Evolutionary conservation across 495 filamentous ascomycete species (phyloP), one percentile per base, ranked within the genome.

Genomic region (Aspergillus bridgeri): DNA sequence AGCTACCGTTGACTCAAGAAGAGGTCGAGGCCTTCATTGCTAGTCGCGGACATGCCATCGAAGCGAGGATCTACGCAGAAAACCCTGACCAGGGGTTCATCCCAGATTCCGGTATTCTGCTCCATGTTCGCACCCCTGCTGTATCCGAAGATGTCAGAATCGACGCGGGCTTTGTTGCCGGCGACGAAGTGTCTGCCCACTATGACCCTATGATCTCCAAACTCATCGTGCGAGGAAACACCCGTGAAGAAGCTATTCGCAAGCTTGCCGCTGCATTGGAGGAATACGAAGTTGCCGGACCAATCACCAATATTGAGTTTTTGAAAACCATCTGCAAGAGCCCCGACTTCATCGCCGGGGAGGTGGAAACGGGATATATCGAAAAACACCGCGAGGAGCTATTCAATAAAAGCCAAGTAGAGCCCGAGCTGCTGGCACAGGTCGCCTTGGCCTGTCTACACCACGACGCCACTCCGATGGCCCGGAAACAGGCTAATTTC

Each of bases 191-290:
- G 0, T 95, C 92, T 0, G 88, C 92, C n/a, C 86, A 94, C 53
- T 99, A 98, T 71, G 94, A 99, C 62, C 93, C 94, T 5, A 98
- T 99, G 94, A 97, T 99, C 59, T 88, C 95, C 44, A 99, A 99
- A 70, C 80, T 99, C 54, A 98, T 99, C 59, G 92, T 97, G n/a
- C 81, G 85, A 23, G 95, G 89, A 18, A 80, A 79, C 44, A 85
- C 86, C 54, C 82, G 94, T 25, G 83, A 89, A 68, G 87, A 88
- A 19, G 91, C 94, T 18, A 84, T 98, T 54, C 84, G 89, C 59
- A 96, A 90, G 65, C 76, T 98, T 25, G 83, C 85, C 38, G 73
- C 83, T n/a, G 93, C 93, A 2, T 72, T 98, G 23, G 88, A 90
- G 57, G 82, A 92, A 51, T 98, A 98, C 67, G 91, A 98, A 71